Base-by-base conservation (phyloP, 1,139 yeast genomes). In the Kluyveromyces sp. region DNA sequence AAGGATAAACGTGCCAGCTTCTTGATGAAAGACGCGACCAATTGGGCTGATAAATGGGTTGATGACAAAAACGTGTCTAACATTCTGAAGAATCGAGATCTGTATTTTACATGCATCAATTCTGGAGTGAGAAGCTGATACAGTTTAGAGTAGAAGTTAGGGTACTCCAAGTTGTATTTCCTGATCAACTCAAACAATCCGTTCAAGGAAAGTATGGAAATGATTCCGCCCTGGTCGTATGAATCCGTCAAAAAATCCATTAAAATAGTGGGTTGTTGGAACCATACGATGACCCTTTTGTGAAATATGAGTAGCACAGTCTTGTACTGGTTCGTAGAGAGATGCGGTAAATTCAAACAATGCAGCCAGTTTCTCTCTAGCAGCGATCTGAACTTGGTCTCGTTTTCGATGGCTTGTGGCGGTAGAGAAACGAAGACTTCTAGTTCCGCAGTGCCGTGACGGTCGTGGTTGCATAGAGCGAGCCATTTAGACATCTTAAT, bases 171-270 rank as follows among this genome's bases (percentile, higher is more conserved):
- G 61, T 89, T 89, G 64, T 79, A 80, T 46, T 73, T 71, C 56
- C 78, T 85, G 80, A 92, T 92, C 48, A 92, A 71, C 56, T 81
- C 88, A 64, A 87, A 92, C 47, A 92, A 70, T 28, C 96, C 94
- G 61, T 88, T 89, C 53, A 92, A 71, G 3, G 97, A 84, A 46
- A 94, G 67, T 40, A 92, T 76, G 7, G 95, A 85, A 8, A 86
- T 71, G 12, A 83, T 74, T 3, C 80, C 82, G 51, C 83, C 85
- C 25, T 60, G 55, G 36, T 77, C 72, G 61, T 88, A 89, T 3
- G 95, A 81, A 49, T 86, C 95, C 1, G 96, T 87, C 48, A 92
- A 70, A 62, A 89, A 92, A 65, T 92, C 98, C 96, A 92, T 87
- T 42, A 92, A 68, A 49, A 77, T 73, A 41, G 86, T 84, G 1